These are phyloP conservation scores for Shiraia sp. DNA, from an alignment of 2,329 filamentous ascomycete genomes.

Conservation along the genomic window DNA sequence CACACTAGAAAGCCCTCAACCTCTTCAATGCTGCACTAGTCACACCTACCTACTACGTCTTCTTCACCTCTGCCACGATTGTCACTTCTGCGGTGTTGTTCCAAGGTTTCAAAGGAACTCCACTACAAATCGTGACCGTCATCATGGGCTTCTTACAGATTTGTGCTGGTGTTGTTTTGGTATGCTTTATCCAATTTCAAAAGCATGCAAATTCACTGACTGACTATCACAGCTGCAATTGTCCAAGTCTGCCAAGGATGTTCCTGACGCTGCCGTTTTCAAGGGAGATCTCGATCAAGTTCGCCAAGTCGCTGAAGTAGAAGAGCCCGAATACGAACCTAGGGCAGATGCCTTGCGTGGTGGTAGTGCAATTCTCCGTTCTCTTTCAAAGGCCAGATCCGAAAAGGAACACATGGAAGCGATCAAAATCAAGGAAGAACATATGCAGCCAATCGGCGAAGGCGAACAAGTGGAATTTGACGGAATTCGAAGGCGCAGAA, in stretches of 20 bases:
- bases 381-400: conserved; percentile 74
- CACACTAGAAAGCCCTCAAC: conserved; percentile 90
- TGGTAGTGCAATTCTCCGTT: conserved; percentile 81
- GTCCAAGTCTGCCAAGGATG: conserved; percentile 98
- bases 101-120: conserved; percentile 87
- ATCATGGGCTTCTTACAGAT: conserved; percentile 94
- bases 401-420: conserved; percentile 81
- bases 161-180: conserved; percentile 78
- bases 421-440: conserved; percentile 78
- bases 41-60: conserved; percentile 97
- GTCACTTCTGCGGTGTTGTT: conserved; percentile 92
- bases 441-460: conserved; percentile 76
- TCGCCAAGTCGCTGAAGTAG: conserved; percentile 90
- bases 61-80: conserved; percentile 95
- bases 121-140: conserved; percentile 79
- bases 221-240: conserved; percentile 70
- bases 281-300: conserved; percentile 92
- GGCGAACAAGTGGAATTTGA: conserved; percentile 89
- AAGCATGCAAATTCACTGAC: too few species aligned
- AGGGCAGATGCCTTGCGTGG: conserved; percentile 96
- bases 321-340: conserved; percentile 94
- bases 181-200: too few species aligned
- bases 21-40: conserved; percentile 96
- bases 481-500: conserved; percentile 76
- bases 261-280: conserved; percentile 91